These are phyloP conservation scores for Sorghum bicolor DNA, from an alignment of 176 grass and related monocot genomes.

Conservation along the genomic window DNA sequence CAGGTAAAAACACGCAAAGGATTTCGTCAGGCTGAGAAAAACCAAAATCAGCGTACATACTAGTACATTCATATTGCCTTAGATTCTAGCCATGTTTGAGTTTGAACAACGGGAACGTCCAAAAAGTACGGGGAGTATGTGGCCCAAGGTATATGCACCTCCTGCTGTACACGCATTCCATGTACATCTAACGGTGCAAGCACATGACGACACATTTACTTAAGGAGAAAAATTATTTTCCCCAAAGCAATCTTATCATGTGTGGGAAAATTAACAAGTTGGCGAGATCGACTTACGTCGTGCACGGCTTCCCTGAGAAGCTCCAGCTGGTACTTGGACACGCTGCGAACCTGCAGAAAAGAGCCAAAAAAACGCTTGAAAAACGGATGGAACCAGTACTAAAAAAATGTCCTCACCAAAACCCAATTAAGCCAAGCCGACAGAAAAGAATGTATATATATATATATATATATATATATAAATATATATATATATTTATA, in stretches of 20 bases:
- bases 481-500: too few species aligned
- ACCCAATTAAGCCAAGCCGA: not conserved
- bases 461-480: too few species aligned
- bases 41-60: not conserved
- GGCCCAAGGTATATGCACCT: too few species aligned
- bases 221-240: not conserved
- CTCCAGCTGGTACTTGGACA: slow-evolving; percentile 49
- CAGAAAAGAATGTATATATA: too few species aligned
- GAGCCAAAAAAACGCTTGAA: not conserved
- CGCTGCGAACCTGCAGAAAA: slow-evolving; percentile 48
- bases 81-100: not conserved
- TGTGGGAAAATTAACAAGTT: not conserved
- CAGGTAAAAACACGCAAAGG: not conserved
- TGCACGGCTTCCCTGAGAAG: slow-evolving; percentile 66
- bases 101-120: too few species aligned
- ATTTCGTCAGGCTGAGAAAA: not conserved
- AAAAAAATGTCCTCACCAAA: not conserved
- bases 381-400: not conserved
- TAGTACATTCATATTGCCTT: not conserved
- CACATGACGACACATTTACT: too few species aligned
- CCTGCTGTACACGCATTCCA: too few species aligned
- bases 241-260: too few species aligned
- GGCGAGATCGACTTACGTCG: slow-evolving; percentile 40
- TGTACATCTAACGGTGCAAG: too few species aligned
- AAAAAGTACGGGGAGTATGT: too few species aligned